A percentile compares a stretch with the other conserved stretches of the same genome.
Evolutionary conservation across 441 rosid species (phyloP).

Genomic region (Corymbia calophylla): DNA sequence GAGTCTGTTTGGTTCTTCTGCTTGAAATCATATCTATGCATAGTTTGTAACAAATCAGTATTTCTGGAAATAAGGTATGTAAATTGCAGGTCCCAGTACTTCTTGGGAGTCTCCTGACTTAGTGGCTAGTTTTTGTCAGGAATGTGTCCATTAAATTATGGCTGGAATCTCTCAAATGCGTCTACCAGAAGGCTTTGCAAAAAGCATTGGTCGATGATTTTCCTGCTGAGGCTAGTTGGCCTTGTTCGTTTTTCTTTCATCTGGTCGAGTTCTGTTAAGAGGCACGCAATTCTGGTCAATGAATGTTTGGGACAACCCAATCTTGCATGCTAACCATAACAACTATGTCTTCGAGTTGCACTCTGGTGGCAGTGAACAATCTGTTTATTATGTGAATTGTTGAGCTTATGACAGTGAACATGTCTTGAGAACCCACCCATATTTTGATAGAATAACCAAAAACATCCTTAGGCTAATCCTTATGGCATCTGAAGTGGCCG

Average conservation of each 20-base stretch:
- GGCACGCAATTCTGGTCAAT: background rate
- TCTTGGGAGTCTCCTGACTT: background rate
- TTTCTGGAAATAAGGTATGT: background rate
- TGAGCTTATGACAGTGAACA: background rate
- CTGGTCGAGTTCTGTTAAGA: background rate
- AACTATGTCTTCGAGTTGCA: background rate
- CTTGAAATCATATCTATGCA: background rate
- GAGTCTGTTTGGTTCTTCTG: constrained; percentile 48
- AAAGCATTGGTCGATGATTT: background rate
- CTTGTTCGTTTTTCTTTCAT: background rate
- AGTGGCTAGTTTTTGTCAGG: background rate
- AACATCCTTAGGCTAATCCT: background rate
- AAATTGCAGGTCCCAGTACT: background rate
- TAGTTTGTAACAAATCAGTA: background rate
- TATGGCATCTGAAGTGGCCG: background rate
- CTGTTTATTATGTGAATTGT: background rate
- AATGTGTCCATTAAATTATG: background rate
- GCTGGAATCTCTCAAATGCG: background rate
- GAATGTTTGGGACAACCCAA: background rate
- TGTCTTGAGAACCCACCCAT: background rate
- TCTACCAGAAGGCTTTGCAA: background rate
- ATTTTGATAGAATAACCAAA: background rate
- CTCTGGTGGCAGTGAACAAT: background rate
- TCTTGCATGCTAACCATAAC: background rate
- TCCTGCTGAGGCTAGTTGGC: background rate